Evolutionary conservation across 352 stramenopile genomes (phyloP).

Genomic region (Phytophthora podocarpi): DNA sequence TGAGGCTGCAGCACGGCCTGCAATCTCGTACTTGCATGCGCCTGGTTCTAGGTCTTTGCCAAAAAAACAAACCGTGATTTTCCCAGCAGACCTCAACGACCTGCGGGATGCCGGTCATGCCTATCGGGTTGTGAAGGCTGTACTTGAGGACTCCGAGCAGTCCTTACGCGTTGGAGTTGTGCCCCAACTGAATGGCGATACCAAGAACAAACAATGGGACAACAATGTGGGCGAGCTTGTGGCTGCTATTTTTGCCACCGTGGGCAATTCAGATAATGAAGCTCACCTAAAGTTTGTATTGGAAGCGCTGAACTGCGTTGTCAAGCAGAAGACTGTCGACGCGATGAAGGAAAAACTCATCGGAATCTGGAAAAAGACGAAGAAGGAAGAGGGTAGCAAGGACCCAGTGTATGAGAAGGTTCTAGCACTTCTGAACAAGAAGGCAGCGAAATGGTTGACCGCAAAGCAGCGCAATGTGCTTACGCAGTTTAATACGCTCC

Average conservation of each 20-base stretch:
- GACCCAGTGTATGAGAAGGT: conserved; percentile 34
- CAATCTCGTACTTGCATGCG: conserved; percentile 70
- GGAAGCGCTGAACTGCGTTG: conserved; percentile 58
- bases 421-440: conserved; percentile 21
- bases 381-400: conserved; percentile 19
- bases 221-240: conserved; percentile 46
- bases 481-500: conserved; percentile 46
- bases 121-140: conserved; percentile 61
- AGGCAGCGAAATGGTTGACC: conserved; percentile 32
- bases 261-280: conserved; percentile 64
- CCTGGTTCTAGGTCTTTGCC: conserved; percentile 43
- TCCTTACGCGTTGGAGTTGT: conserved; percentile 66
- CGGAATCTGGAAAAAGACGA: conserved; percentile 43
- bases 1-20: conserved; percentile 45
- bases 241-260: conserved; percentile 50
- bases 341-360: conserved; percentile 54
- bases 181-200: conserved; percentile 38
- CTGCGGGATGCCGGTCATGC: conserved; percentile 58
- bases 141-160: conserved; percentile 71
- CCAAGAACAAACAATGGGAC: neutral
- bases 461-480: conserved; percentile 31
- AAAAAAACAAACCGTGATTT: conserved; percentile 81
- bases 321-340: conserved; percentile 59
- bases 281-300: conserved; percentile 55
- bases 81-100: conserved; percentile 58